A percentile compares a stretch with the other conserved stretches of the same genome.
Evolutionary conservation across 2,329 filamentous ascomycete species (phyloP).

Genomic region (Aspergillus luchuensis): DNA sequence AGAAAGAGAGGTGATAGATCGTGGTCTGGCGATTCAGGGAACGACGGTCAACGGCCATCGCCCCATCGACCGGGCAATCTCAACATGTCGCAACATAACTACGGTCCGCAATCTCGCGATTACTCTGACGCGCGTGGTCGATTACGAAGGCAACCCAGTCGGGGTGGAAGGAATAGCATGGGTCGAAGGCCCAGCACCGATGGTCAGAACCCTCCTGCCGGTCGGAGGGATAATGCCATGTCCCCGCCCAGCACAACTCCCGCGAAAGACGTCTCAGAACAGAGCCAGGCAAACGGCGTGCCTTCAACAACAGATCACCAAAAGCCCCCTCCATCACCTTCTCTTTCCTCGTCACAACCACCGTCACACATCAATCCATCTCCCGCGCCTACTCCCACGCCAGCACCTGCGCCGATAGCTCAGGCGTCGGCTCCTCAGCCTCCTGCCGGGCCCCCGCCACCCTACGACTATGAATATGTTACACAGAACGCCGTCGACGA

Average conservation of each 20-base stretch:
- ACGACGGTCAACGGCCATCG: constrained; percentile 47
- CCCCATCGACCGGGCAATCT: constrained; percentile 51
- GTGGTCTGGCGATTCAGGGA: constrained; percentile 46
- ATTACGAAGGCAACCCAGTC: constrained; percentile 39
- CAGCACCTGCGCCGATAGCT: constrained; percentile 8
- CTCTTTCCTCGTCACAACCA: constrained; percentile 13
- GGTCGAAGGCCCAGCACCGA: constrained; percentile 40
- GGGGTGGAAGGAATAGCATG: constrained; percentile 41
- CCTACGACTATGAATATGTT: constrained; percentile 73
- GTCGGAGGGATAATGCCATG: constrained; percentile 34
- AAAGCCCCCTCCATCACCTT: constrained; percentile 25
- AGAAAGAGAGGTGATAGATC: constrained; percentile 55
- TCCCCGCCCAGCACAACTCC: constrained; percentile 34
- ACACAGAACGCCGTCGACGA: constrained; percentile 67
- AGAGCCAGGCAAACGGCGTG: constrained; percentile 32
- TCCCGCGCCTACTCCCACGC: constrained; percentile 20
- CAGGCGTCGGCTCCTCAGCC: constrained; percentile 20
- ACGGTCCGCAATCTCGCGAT: constrained; percentile 41
- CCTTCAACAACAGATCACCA: constrained; percentile 19
- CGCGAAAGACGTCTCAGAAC: constrained; percentile 33
- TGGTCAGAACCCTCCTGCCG: constrained; percentile 35
- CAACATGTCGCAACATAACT: constrained; percentile 56
- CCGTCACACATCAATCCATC: constrained; percentile 23
- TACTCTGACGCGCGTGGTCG: constrained; percentile 42
- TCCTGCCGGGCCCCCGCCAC: constrained; percentile 28